These are phyloP conservation scores for Fusarium pseudograminearum DNA, from an alignment of 2,329 filamentous ascomycete species.

Conservation along the genomic window DNA sequence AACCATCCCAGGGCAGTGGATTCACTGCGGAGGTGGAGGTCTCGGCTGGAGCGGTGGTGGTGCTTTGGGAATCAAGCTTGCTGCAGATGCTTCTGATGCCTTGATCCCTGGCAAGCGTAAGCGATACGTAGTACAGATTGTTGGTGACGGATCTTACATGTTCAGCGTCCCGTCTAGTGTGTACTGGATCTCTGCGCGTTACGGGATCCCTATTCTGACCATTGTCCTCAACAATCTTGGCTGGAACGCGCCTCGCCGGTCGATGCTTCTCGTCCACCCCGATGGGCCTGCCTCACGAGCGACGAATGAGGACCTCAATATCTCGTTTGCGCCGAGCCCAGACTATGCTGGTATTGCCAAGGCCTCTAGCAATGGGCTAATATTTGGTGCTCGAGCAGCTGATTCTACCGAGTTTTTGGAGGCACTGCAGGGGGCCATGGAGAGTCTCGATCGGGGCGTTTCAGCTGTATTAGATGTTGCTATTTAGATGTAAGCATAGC, in stretches of 20 bases:
- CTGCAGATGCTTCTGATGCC: conserved; percentile 7
- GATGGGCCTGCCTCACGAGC: conserved; percentile 14
- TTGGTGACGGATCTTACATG: conserved; percentile 28
- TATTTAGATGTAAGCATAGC: not conserved
- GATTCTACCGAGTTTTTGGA: not conserved
- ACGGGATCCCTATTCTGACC: conserved; percentile 13
- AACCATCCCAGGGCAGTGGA: conserved; percentile 16
- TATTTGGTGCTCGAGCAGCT: conserved; percentile 2
- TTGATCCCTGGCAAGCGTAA: not conserved
- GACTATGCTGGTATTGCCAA: conserved; percentile 18
- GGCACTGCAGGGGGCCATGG: not conserved
- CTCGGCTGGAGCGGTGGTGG: conserved; percentile 28
- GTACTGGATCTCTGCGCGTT: conserved; percentile 27
- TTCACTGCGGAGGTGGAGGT: conserved; percentile 22
- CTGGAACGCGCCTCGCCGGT: conserved; percentile 14
- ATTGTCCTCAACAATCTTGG: conserved; percentile 27
- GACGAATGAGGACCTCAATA: conserved; percentile 16
- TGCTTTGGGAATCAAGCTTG: conserved; percentile 9
- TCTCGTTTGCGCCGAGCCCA: conserved; percentile 14
- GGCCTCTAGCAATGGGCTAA: conserved; percentile 2
- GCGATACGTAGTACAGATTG: conserved; percentile 16
- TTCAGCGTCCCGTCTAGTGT: conserved; percentile 25
- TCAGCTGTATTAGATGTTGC: conserved; percentile 19
- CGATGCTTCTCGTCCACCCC: conserved; percentile 9
- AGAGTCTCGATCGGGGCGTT: conserved; percentile 10